A percentile compares a stretch with the other conserved stretches of the same genome.
phyloP scores from a whole-genome alignment of 768 basidiomycete species.

The Russula foetens region DNA sequence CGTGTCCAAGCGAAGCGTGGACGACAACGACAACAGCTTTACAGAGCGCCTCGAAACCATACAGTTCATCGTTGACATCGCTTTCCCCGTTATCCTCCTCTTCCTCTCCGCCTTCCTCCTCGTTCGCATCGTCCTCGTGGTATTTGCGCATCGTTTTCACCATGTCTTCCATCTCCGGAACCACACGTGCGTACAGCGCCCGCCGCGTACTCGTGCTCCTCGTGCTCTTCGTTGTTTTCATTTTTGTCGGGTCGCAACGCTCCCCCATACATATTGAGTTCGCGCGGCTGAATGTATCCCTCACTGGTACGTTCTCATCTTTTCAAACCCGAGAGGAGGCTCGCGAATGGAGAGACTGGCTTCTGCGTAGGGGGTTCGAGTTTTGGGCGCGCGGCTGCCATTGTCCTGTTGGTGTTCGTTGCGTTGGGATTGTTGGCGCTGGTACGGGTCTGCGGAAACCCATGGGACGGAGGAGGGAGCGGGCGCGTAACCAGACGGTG shows the following conservation, averaged over 20 bases:
- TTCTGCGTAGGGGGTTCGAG: not conserved
- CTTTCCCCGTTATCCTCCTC: not conserved
- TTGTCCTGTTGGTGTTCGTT: too few species aligned
- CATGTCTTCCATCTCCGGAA: not conserved
- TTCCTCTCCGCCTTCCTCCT: not conserved
- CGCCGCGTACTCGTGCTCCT: not conserved
- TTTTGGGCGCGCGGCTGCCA: too few species aligned
- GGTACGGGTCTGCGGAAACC: not conserved
- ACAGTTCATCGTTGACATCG: not conserved
- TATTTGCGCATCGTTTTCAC: not conserved
- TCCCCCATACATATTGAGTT: slow-evolving; percentile 6
- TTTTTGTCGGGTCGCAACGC: too few species aligned
- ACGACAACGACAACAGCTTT: not conserved
- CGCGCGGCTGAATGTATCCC: not conserved
- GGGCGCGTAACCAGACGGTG: slow-evolving; percentile 6
- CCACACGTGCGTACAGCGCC: not conserved
- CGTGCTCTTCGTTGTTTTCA: not conserved
- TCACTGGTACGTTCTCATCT: not conserved
- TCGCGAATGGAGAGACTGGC: too few species aligned
- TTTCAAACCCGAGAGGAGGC: too few species aligned
- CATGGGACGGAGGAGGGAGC: slow-evolving; percentile 6
- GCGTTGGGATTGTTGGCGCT: not conserved
- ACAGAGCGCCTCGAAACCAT: not conserved
- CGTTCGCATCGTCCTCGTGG: too few species aligned
- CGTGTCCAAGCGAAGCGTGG: not conserved